Conservation (phyloP, 371 early-diverging fungal species). For the Zychaea mexicana region DNA sequence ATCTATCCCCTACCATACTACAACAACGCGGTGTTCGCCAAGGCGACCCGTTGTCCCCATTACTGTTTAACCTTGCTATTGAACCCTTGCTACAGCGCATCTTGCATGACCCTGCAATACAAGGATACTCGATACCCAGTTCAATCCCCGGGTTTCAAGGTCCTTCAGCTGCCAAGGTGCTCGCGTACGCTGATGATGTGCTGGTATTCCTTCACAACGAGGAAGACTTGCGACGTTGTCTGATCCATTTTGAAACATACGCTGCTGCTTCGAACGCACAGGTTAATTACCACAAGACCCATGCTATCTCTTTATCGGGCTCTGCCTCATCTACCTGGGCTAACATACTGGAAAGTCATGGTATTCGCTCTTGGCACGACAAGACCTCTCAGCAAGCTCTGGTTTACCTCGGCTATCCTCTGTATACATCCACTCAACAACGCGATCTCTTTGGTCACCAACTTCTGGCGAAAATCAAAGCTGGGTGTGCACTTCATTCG, state of each 20-base stretch:
- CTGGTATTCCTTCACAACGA: not conserved
- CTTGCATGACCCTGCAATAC: not conserved
- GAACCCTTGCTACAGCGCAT: conserved; percentile 18
- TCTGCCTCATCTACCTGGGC: not conserved
- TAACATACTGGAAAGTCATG: too few relatives aligned
- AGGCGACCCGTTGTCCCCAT: conserved; percentile 20
- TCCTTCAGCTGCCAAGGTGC: not conserved
- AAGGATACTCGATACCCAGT: not conserved
- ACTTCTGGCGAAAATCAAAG: not conserved
- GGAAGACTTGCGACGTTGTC: not conserved
- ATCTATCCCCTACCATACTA: not conserved
- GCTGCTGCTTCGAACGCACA: conserved; percentile 2
- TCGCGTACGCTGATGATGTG: conserved; percentile 18
- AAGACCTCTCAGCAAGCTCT: not conserved
- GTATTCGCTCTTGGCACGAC: not conserved
- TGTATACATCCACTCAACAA: not conserved
- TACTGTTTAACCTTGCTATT: conserved; percentile 21
- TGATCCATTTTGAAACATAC: not conserved
- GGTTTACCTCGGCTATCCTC: not conserved
- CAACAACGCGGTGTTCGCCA: conserved; percentile 15
- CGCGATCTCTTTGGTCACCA: not conserved
- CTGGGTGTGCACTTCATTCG: not conserved
- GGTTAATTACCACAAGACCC: conserved; percentile 6
- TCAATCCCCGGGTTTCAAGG: not conserved
- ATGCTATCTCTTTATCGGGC: not conserved